Conservation (phyloP, 768 basidiomycete genomes). For the Coprinopsis strossmayeri region DNA sequence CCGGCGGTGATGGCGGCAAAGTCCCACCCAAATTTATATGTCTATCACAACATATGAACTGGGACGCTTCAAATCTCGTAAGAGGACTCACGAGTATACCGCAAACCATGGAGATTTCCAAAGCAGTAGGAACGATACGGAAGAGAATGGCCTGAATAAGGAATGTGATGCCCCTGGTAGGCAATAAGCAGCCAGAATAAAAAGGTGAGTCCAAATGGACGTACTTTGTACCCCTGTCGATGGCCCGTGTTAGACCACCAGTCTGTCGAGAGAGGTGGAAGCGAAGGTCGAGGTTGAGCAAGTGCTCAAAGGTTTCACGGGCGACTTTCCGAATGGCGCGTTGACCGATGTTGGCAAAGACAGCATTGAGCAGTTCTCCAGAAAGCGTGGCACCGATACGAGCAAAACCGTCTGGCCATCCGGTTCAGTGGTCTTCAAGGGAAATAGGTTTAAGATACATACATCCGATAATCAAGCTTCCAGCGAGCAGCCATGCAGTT, state of each 20-base stretch:
- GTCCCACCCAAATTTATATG: conserved; percentile 96
- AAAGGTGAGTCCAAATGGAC: conserved; percentile 15
- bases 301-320: conserved; percentile 90
- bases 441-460: conserved; percentile 25
- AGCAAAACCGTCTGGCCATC: conserved; percentile 84
- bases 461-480: conserved; percentile 91
- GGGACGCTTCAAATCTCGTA: not conserved
- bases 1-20: conserved; percentile 86
- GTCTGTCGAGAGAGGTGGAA: conserved; percentile 95
- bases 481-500: conserved; percentile 88
- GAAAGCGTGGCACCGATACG: conserved; percentile 87
- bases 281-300: conserved; percentile 82
- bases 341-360: conserved; percentile 95
- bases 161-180: conserved; percentile 86
- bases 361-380: conserved; percentile 87
- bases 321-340: conserved; percentile 92
- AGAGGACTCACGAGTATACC: conserved; percentile 77
- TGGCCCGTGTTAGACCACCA: conserved; percentile 91
- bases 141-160: conserved; percentile 90
- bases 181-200: not conserved
- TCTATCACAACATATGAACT: conserved; percentile 38
- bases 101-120: conserved; percentile 96
- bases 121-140: conserved; percentile 90
- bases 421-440: conserved; percentile 4
- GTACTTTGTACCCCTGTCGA: conserved; percentile 96